These are phyloP conservation scores for Kluyveromyces sp. DNA, from an alignment of 1,139 yeast genomes.

Conservation along the genomic window DNA sequence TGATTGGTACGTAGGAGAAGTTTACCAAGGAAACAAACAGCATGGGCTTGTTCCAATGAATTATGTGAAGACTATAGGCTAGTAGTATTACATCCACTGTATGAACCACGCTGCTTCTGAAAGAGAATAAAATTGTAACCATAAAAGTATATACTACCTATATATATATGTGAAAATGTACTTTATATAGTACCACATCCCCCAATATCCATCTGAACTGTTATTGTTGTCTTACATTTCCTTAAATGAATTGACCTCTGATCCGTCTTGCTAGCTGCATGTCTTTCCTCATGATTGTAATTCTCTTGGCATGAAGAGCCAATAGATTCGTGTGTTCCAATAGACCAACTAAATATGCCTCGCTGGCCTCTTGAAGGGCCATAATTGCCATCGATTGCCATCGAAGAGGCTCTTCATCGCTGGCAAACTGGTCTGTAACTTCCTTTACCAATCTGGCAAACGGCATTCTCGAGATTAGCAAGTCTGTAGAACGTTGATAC, in stretches of 20 bases:
- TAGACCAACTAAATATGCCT: constrained; percentile 77
- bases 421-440: constrained; percentile 57
- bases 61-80: constrained; percentile 20
- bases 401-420: constrained; percentile 51
- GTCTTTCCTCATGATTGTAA: constrained; percentile 90
- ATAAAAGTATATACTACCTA: neutral
- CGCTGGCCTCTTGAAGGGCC: constrained; percentile 90
- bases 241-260: constrained; percentile 44
- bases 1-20: constrained; percentile 30
- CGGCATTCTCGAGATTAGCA: constrained; percentile 77
- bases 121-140: neutral
- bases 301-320: constrained; percentile 90
- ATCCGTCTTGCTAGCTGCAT: constrained; percentile 86
- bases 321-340: constrained; percentile 86
- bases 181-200: neutral
- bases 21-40: constrained; percentile 22
- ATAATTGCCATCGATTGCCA: constrained; percentile 88
- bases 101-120: too few relatives aligned
- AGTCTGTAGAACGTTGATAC: constrained; percentile 71
- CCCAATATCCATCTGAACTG: neutral
- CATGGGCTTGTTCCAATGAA: constrained; percentile 27
- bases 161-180: neutral
- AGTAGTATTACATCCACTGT: neutral
- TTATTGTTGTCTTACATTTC: neutral
- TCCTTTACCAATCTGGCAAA: constrained; percentile 79